A percentile compares a stretch with the other conserved stretches of the same genome.
These are phyloP conservation scores for Salix purpurea DNA, from an alignment of 345 rosid species.

Conservation along the genomic window DNA sequence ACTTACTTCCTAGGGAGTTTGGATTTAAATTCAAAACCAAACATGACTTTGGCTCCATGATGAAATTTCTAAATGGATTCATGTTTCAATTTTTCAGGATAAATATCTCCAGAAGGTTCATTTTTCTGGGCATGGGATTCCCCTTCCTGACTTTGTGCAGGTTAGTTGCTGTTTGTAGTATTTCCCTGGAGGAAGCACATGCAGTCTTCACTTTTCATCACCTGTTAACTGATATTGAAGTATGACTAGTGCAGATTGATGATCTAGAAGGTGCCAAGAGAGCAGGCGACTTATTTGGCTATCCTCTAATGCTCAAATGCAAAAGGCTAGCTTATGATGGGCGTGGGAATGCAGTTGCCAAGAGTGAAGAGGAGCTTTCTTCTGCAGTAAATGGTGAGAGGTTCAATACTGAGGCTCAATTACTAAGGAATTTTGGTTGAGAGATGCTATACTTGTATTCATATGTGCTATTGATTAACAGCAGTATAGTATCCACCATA, in stretches of 20 bases:
- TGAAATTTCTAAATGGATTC: neutral
- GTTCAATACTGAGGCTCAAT: neutral
- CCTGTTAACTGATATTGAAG: neutral
- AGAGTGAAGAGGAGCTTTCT: conserved; percentile 62
- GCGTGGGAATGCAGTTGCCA: conserved; percentile 97
- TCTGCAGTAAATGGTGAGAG: conserved; percentile 63
- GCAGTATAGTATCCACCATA: neutral
- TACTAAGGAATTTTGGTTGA: neutral
- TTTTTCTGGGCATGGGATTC: conserved; percentile 73
- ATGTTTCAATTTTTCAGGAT: conserved; percentile 55
- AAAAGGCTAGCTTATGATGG: conserved; percentile 94
- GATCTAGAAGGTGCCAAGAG: conserved; percentile 65
- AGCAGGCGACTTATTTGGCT: conserved; percentile 70
- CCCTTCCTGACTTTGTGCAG: conserved; percentile 92
- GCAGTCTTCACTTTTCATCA: neutral
- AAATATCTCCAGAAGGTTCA: conserved; percentile 89
- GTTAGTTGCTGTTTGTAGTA: conserved; percentile 31
- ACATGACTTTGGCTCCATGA: neutral
- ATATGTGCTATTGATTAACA: neutral
- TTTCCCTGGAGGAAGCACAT: conserved; percentile 11
- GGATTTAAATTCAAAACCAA: neutral
- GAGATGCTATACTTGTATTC: neutral
- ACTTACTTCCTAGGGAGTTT: neutral
- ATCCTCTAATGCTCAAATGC: conserved; percentile 96
- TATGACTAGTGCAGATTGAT: conserved; percentile 49